Evolutionary conservation across 2,329 filamentous ascomycete species (phyloP).

Genomic region (Colletotrichum karsti): DNA sequence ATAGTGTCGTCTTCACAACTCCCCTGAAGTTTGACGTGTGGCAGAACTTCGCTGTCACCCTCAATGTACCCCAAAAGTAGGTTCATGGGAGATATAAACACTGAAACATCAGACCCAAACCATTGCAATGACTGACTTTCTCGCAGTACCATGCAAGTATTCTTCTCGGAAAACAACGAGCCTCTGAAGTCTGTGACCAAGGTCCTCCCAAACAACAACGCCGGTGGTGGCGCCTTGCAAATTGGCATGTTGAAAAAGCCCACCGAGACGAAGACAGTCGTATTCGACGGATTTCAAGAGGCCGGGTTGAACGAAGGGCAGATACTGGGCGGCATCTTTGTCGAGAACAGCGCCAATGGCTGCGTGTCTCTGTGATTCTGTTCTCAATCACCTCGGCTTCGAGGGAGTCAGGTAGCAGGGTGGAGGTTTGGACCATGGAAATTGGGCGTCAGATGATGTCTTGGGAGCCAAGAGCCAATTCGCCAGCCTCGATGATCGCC

Average conservation of each 20-base stretch:
- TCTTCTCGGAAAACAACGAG: slow-evolving; percentile 58
- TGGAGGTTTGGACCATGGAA: background rate
- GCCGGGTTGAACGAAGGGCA: slow-evolving; percentile 59
- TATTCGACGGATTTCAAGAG: slow-evolving; percentile 56
- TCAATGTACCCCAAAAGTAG: slow-evolving; percentile 65
- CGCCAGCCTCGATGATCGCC: too few species aligned
- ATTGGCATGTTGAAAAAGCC: slow-evolving; percentile 71
- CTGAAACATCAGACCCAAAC: background rate
- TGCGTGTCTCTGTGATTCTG: slow-evolving; percentile 7
- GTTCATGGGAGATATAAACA: slow-evolving; percentile 30
- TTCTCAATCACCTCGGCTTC: background rate
- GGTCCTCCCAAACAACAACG: slow-evolving; percentile 57
- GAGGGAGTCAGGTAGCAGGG: too few species aligned
- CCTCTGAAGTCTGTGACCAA: slow-evolving; percentile 56
- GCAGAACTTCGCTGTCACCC: slow-evolving; percentile 70
- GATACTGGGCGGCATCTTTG: slow-evolving; percentile 60
- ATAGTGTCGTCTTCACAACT: slow-evolving; percentile 57
- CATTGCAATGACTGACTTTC: background rate
- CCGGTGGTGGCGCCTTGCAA: slow-evolving; percentile 68
- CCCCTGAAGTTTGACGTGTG: slow-evolving; percentile 58
- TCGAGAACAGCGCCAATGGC: slow-evolving; percentile 52
- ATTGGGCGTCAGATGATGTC: too few species aligned
- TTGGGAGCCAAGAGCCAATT: too few species aligned
- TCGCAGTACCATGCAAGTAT: slow-evolving; percentile 62
- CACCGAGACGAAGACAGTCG: slow-evolving; percentile 51